Evolutionary conservation across 345 rosid genomes (phyloP).

Genomic region (Stellera chamaejasme): DNA sequence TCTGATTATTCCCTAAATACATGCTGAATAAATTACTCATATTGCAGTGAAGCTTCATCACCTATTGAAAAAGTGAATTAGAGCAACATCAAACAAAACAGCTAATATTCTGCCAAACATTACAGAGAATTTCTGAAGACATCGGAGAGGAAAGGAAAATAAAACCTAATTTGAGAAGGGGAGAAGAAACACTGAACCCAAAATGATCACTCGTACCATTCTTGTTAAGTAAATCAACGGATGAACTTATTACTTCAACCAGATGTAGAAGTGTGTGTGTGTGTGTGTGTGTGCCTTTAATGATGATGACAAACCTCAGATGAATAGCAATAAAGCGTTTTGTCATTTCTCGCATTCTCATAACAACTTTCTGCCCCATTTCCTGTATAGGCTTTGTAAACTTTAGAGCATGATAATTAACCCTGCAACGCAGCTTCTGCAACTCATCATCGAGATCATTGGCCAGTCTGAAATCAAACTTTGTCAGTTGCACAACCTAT

Average conservation of each 20-base stretch:
- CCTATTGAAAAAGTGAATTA: background rate
- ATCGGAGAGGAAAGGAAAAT: background rate
- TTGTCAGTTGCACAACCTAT: constrained; percentile 96
- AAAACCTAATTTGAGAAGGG: background rate
- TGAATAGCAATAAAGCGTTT: constrained; percentile 82
- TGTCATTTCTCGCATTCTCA: constrained; percentile 71
- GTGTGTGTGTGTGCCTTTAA: too few relatives aligned
- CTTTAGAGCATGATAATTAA: constrained; percentile 83
- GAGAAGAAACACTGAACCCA: background rate
- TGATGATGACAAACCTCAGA: constrained; percentile 49
- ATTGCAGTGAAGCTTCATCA: background rate
- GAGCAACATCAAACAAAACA: background rate
- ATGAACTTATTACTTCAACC: too few relatives aligned
- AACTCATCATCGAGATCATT: constrained; percentile 78
- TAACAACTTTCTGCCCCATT: constrained; percentile 70
- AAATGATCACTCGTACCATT: background rate
- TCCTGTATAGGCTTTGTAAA: constrained; percentile 76
- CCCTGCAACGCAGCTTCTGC: constrained; percentile 92
- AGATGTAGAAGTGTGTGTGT: too few relatives aligned
- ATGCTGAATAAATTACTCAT: background rate
- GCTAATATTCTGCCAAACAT: background rate
- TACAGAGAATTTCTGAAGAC: background rate
- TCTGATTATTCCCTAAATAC: background rate
- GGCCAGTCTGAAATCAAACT: constrained; percentile 96
- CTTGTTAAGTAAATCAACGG: too few relatives aligned